Evolutionary conservation across 441 rosid species (phyloP).

Genomic region (Populus hybrid): DNA sequence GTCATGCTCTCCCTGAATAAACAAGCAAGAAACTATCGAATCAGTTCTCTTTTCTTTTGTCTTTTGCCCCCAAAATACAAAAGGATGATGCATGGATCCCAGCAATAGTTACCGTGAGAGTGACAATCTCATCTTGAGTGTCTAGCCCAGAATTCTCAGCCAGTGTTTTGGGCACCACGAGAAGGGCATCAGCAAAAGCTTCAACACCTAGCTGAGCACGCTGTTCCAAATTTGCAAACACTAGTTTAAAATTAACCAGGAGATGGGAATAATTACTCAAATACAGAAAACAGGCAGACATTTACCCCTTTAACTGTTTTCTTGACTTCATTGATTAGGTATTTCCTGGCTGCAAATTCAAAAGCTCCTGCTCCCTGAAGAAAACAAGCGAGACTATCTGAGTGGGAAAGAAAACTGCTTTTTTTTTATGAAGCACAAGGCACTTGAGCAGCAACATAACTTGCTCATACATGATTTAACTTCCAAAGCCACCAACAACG

Average conservation of each 20-base stretch:
- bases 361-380: constrained; percentile 95
- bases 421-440: neutral
- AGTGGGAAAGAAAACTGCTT: neutral
- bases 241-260: neutral
- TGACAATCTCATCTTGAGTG: constrained; percentile 86
- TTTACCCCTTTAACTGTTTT: constrained; percentile 92
- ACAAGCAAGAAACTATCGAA: constrained; percentile 7
- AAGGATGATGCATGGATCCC: neutral
- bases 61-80: neutral
- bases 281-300: constrained; percentile 6
- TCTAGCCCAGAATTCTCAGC: constrained; percentile 97
- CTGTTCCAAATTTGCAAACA: constrained; percentile 40
- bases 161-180: constrained; percentile 87
- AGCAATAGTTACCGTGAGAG: constrained; percentile 55
- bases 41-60: constrained; percentile 1
- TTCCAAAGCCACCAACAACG: neutral
- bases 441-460: neutral
- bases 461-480: neutral
- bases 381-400: neutral
- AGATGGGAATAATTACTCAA: neutral
- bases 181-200: constrained; percentile 93
- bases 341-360: constrained; percentile 93
- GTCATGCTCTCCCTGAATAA: constrained; percentile 88
- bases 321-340: constrained; percentile 76
- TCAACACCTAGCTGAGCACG: constrained; percentile 96